Conservation (phyloP, 495 filamentous ascomycete genomes). For the Margaritispora aquatica region DNA sequence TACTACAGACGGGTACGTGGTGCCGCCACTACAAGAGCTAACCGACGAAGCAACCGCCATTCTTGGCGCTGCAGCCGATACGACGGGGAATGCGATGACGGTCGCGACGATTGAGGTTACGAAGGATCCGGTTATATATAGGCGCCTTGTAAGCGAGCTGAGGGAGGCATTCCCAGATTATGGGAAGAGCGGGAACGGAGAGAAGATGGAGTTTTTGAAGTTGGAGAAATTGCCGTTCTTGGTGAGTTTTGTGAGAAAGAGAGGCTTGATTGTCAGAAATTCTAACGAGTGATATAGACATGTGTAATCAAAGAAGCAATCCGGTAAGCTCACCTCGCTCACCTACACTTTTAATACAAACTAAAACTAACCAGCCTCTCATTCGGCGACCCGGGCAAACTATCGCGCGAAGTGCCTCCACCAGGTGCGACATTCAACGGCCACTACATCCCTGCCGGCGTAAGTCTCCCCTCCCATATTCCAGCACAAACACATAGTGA, state of each 20-base stretch:
- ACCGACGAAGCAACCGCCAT: constrained; percentile 30
- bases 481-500: background rate
- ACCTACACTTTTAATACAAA: background rate
- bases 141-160: constrained; percentile 26
- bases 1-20: background rate
- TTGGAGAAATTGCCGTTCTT: constrained; percentile 27
- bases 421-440: constrained; percentile 17
- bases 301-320: constrained; percentile 15
- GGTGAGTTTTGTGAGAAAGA: background rate
- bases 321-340: background rate
- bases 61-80: constrained; percentile 32
- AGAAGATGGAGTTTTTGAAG: constrained; percentile 2
- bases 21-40: constrained; percentile 22
- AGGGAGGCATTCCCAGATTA: constrained; percentile 30
- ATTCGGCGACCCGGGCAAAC: constrained; percentile 15
- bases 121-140: constrained; percentile 24
- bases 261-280: too few relatives aligned
- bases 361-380: constrained; percentile 16
- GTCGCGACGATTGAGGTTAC: constrained; percentile 33
- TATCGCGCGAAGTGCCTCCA: constrained; percentile 15
- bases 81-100: constrained; percentile 32
- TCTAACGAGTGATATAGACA: constrained; percentile 2
- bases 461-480: background rate
- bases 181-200: too few relatives aligned
- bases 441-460: constrained; percentile 13